These are phyloP conservation scores for Trichophyton rubrum DNA, from an alignment of 2,329 filamentous ascomycete genomes.

Conservation along the genomic window DNA sequence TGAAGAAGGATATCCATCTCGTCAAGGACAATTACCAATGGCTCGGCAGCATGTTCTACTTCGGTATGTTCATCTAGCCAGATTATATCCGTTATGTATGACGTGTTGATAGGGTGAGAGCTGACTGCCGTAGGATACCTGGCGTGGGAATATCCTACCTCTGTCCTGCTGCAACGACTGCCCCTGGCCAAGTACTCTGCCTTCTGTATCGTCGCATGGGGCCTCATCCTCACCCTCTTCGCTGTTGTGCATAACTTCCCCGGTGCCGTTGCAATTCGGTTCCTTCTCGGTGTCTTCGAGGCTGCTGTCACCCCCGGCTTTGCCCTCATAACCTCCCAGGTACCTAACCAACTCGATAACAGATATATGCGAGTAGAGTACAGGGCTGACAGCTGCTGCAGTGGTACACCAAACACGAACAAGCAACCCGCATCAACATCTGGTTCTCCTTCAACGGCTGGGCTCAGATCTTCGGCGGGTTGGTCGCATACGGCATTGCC, in stretches of 20 bases:
- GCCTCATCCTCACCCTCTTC: slow-evolving; percentile 46
- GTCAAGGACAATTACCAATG: slow-evolving; percentile 41
- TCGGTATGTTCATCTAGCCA: slow-evolving; percentile 26
- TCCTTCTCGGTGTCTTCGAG: slow-evolving; percentile 58
- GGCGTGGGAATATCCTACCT: slow-evolving; percentile 55
- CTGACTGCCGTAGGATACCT: slow-evolving; percentile 28
- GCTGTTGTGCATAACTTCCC: slow-evolving; percentile 49
- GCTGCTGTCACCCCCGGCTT: slow-evolving; percentile 57
- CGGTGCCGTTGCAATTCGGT: slow-evolving; percentile 51
- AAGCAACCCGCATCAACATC: slow-evolving; percentile 49
- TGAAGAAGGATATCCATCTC: slow-evolving; percentile 40
- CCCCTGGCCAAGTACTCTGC: slow-evolving; percentile 56
- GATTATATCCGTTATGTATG: no score
- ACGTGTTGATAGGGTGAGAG: slow-evolving; percentile 22
- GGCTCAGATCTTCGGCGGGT: slow-evolving; percentile 51
- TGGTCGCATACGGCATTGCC: slow-evolving; percentile 52
- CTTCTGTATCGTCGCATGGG: slow-evolving; percentile 46
- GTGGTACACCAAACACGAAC: slow-evolving; percentile 61
- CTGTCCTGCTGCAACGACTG: slow-evolving; percentile 49
- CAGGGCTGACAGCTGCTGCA: slow-evolving; percentile 19
- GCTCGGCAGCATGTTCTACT: slow-evolving; percentile 41
- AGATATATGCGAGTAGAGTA: background rate
- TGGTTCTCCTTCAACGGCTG: slow-evolving; percentile 60
- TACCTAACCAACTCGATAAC: slow-evolving; percentile 9
- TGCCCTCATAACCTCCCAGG: slow-evolving; percentile 46